Evolutionary conservation across 1,284 basidiomycete species (phyloP), one percentile per base, ranked within the genome.

Genomic region (Trametes hirsuta): DNA sequence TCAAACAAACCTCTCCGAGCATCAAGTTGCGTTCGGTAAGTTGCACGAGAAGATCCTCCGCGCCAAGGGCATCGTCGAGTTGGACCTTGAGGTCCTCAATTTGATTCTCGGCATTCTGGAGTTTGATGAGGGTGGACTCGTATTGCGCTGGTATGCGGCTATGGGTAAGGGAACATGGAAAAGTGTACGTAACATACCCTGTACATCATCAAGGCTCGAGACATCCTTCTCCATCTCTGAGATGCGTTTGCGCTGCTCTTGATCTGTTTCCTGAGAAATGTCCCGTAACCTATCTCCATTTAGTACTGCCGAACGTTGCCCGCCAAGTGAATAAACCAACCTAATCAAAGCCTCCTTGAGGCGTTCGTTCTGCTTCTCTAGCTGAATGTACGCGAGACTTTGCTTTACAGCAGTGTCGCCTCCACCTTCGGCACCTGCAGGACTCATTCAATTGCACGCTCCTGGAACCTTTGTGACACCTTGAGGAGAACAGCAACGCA

Each of bases 351-450:
- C 97, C 69, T 98, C 96, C 74, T 97, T 98, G 53, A 99, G 78
- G 9, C 97, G 80, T 69, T 95, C 94, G 66, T 98, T 99, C 72
- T 98, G 96, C 74, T 95, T 97, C 77, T 98, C 95, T 1, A 99
- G 84, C 71, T 98, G 95, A 11, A 97, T 88, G 69, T 90, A 95
- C 1, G 91, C 91, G 46, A 97, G 71, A 0, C 90, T 87, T 58
- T 84, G 82, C 66, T 87, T 88, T 11, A 81, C 79, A 44, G 76
- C 77, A 9, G 75, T 76, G 47, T 82, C 84, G 1, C 72, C 70
- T 40, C 76, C 76, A 24, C 76, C 77, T 10, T 79, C 79, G 0
- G 66, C 75, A 3, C 54, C 71, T 59, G 61, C 71, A 57, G 34
- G 14, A 53, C 12, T 18, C 35, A 15, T 10, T 47, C 18, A 42